A percentile compares a stretch with the other conserved stretches of the same genome.
Conservation (phyloP, 352 stramenopile genomes). For the Pythium grandisporangium region DNA sequence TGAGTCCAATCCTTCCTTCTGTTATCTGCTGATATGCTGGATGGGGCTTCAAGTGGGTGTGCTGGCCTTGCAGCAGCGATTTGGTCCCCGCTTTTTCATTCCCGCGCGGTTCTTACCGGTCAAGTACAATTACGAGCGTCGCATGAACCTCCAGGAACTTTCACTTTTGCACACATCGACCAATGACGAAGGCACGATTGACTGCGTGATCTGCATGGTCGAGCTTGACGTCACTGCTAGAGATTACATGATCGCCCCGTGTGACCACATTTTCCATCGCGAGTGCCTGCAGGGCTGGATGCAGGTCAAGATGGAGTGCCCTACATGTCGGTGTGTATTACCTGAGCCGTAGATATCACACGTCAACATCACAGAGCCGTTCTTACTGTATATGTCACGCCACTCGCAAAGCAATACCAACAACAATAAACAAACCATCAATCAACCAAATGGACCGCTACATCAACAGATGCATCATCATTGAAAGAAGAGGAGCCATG, state of each 20-base stretch:
- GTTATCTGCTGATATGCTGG: conserved; percentile 84
- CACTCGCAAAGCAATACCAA: too few relatives aligned
- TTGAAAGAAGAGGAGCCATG: too few relatives aligned
- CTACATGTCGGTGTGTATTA: conserved; percentile 88
- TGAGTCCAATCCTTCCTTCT: conserved; percentile 54
- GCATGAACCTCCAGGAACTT: conserved; percentile 58
- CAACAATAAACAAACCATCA: too few relatives aligned
- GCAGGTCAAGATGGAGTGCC: conserved; percentile 97
- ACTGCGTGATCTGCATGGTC: conserved; percentile 86
- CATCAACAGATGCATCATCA: too few relatives aligned
- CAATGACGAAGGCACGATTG: conserved; percentile 57
- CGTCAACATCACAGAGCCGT: too few relatives aligned
- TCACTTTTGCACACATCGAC: conserved; percentile 42
- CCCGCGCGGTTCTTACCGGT: conserved; percentile 92
- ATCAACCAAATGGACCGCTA: too few relatives aligned
- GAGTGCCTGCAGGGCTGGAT: conserved; percentile 95
- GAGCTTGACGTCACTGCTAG: conserved; percentile 63
- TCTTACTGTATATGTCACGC: too few relatives aligned
- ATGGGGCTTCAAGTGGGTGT: conserved; percentile 89
- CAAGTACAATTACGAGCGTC: conserved; percentile 96
- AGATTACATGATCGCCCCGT: conserved; percentile 96
- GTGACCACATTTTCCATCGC: conserved; percentile 94
- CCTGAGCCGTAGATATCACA: conserved; percentile 83
- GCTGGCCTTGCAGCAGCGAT: conserved; percentile 88
- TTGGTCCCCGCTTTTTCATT: conserved; percentile 94